Base-by-base conservation (phyloP, 495 filamentous ascomycete species). In the Rhypophila decipiens region DNA sequence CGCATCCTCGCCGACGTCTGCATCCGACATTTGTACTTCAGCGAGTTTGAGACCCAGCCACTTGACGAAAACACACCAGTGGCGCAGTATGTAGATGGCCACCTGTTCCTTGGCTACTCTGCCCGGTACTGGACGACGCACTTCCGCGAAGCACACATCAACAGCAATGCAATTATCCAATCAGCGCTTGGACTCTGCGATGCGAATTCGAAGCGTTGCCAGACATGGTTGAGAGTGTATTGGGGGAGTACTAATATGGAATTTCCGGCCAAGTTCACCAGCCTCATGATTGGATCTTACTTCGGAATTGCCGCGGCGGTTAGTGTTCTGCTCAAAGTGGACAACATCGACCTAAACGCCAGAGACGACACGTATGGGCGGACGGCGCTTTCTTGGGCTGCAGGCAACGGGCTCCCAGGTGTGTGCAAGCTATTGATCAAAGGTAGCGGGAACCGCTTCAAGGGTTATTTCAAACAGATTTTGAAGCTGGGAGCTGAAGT, bases 251-350 rank as follows among this genome's bases (percentile, higher is more conserved):
- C 40, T 8, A 15, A 22, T 12, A 13, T 4, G n/a, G 17, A n/a
- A 27, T 42, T 21, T 21, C 38, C 40, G 12, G 40, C 19, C 23
- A 4, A 7, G 11, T 27, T 42, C 22, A 42, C 40, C 4, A 18
- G 23, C 40, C 31, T 42, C 7, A 42, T 42, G 40, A 24, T 42
- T 27, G 40, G 23, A n/a, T 24, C 21, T n/a, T 42, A 24, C 40
- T 42, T 42, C 19, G 40, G 40, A 3, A 22, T 42, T 15, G 31
- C 31, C 31, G 31, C 1, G 12, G 31, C 31, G 17, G 31, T 35
- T 12, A 35, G 17, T 15, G 12, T 12, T 15, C 31, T n/a, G n/a
- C n/a, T 35, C 31, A 35, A 15, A 35, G 17, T 15, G 17, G 31
- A 35, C 31, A 35, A 35, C 31, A 12, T 35, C 31, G 17, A 2